Base-by-base conservation (phyloP, 2,329 filamentous ascomycete species). In the Claviceps purpurea region DNA sequence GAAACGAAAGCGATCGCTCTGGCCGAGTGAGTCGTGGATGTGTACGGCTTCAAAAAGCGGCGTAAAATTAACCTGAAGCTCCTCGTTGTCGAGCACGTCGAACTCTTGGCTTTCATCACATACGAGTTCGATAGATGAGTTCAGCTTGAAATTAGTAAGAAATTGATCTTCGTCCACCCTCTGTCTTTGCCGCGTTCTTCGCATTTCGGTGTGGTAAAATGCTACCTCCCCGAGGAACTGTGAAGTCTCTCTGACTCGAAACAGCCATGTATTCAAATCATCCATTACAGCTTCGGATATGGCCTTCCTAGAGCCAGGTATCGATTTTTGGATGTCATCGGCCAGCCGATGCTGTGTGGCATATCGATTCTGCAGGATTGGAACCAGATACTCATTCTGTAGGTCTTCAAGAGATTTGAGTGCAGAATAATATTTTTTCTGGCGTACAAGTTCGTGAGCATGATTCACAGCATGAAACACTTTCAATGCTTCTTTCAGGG, bases 261-360 rank as follows among this genome's bases (percentile, higher is more conserved):
- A 98, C 10, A 98, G 75, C 93, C 93, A 98, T 0, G 89, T 96
- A 64, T 97, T 97, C 52, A 98, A 71, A 68, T 98, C 93, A 2
- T 81, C 86, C 89, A 97, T 97, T 58, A 98, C 93, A 14, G 90
- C 89, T 68, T 97, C 91, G 4, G 91, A 91, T 52, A 98, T 96
- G 49, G 88, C 82, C 62, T 88, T 89, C 62, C 95, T 89, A 1
- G 89, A 96, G 3, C 87, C 83, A 1, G 93, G 93, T 37, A 97
- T 91, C 0, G 91, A 97, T 60, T 89, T 89, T 66, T 96, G 91
- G 57, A 98, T 97, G 72, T 95, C 81, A 63, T 94, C 89, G 37
- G 93, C 93, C 57, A 98, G 84, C 62, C 90, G 91, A 68, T 96
- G 94, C 58, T 96, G 89, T 1, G 88, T 94, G 8, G 95, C 88